Percentiles rank a stretch among this genome's conserved stretches.
Conservation (phyloP, 495 filamentous ascomycete species). For the Apodospora peruviana region DNA sequence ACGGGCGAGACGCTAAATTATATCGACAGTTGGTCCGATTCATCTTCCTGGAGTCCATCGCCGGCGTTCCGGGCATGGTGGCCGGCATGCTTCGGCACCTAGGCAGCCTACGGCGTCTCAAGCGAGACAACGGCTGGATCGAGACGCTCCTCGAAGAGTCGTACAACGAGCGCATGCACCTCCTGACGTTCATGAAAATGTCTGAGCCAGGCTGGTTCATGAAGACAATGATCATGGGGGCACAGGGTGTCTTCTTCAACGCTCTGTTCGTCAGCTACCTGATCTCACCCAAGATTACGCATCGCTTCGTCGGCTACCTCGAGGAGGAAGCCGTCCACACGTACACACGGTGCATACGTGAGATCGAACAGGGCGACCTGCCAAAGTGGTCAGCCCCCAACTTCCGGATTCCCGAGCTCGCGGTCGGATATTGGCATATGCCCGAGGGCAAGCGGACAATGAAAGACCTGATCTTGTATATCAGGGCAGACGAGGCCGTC, state of each 20-base stretch:
- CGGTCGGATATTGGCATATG: slow-evolving; percentile 88
- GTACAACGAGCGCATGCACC: slow-evolving; percentile 95
- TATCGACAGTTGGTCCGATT: slow-evolving; percentile 60
- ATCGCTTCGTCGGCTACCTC: slow-evolving; percentile 94
- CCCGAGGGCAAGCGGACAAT: slow-evolving; percentile 77
- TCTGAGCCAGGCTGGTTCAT: slow-evolving; percentile 88
- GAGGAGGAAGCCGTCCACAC: slow-evolving; percentile 97
- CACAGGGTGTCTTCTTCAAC: slow-evolving; percentile 89
- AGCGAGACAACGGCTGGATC: slow-evolving; percentile 96
- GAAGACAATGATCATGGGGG: slow-evolving; percentile 77
- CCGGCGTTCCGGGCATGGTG: slow-evolving; percentile 95
- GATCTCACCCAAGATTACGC: slow-evolving; percentile 79
- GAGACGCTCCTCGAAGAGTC: slow-evolving; percentile 91
- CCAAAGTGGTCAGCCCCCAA: slow-evolving; percentile 67
- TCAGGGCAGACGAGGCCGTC: slow-evolving; percentile 87
- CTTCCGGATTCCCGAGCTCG: slow-evolving; percentile 79
- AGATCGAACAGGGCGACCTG: slow-evolving; percentile 77
- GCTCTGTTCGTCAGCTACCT: slow-evolving; percentile 86
- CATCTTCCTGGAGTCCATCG: slow-evolving; percentile 90
- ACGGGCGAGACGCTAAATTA: slow-evolving; percentile 4
- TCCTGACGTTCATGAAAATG: slow-evolving; percentile 91
- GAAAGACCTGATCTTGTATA: slow-evolving; percentile 78
- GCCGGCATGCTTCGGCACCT: slow-evolving; percentile 90
- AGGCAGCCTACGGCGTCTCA: slow-evolving; percentile 72
- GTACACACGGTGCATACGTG: slow-evolving; percentile 79